A percentile compares a stretch with the other conserved stretches of the same genome.
These are phyloP conservation scores for Erucastrum elatum DNA, from an alignment of 345 rosid genomes.

Conservation along the genomic window DNA sequence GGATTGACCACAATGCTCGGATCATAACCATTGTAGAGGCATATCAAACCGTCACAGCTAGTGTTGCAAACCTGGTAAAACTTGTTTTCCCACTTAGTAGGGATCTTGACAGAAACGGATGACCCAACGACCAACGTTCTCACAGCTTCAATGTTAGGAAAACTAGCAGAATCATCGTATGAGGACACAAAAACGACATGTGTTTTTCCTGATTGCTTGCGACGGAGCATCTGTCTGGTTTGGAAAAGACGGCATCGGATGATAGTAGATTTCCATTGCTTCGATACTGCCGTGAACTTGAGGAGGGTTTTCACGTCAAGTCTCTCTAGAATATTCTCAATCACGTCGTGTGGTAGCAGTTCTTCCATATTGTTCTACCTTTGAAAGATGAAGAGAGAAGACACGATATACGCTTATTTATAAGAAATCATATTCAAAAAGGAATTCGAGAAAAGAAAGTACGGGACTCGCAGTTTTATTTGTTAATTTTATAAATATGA, in stretches of 20 bases:
- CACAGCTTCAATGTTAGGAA: not conserved
- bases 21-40: not conserved
- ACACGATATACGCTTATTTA: not conserved
- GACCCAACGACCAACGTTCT: not conserved
- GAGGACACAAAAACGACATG: not conserved
- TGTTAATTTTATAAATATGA: not conserved
- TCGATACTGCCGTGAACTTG: not conserved
- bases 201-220: not conserved
- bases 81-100: not conserved
- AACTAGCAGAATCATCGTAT: not conserved
- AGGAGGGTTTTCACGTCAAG: not conserved
- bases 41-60: not conserved
- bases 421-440: not conserved
- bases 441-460: not conserved
- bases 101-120: not conserved
- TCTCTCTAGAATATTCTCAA: not conserved
- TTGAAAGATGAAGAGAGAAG: not conserved
- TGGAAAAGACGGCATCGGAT: not conserved
- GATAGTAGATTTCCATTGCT: not conserved
- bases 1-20: constrained; percentile 14
- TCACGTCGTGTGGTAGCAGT: not conserved
- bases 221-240: not conserved
- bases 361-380: not conserved
- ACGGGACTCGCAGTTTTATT: not conserved
- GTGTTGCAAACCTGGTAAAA: not conserved